Evolutionary conservation across 208 protist genomes (phyloP).

Genomic region (Wallacemonas sp.): DNA sequence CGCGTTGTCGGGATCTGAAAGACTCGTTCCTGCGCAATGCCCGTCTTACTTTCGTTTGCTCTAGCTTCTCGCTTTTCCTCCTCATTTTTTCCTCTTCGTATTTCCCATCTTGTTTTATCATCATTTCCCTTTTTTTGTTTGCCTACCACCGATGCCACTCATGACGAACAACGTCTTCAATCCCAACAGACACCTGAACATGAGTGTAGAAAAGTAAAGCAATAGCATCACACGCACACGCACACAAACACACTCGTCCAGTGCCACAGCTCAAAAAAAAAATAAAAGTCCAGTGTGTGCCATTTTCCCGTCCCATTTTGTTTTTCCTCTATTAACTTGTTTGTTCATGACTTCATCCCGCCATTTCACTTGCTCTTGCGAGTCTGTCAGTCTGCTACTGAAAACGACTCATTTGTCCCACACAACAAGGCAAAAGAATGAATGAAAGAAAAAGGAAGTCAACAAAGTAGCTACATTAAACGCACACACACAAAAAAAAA

Average conservation of each 20-base stretch:
- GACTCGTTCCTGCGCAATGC: too few relatives aligned
- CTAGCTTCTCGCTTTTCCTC: slow-evolving; percentile 1
- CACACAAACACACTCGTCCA: neutral
- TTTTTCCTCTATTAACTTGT: neutral
- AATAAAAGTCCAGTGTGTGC: neutral
- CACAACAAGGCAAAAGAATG: too few relatives aligned
- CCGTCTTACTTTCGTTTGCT: too few relatives aligned
- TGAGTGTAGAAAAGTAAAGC: too few relatives aligned
- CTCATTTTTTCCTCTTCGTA: slow-evolving; percentile 1
- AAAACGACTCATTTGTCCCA: too few relatives aligned
- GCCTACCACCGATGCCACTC: too few relatives aligned
- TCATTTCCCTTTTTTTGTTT: slow-evolving; percentile 12
- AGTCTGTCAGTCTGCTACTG: too few relatives aligned
- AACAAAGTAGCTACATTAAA: too few relatives aligned
- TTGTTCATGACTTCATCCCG: neutral
- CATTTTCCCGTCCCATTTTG: neutral
- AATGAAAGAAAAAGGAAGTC: too few relatives aligned
- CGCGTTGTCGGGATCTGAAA: slow-evolving; percentile 20
- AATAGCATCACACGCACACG: neutral
- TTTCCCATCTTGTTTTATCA: slow-evolving; percentile 19
- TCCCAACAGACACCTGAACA: too few relatives aligned
- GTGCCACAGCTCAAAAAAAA: neutral
- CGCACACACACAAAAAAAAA: too few relatives aligned
- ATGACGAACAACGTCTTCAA: neutral
- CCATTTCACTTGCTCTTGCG: neutral